Evolutionary conservation across 2,329 filamentous ascomycete genomes (phyloP).

Genomic region (Colletotrichum caudatum): DNA sequence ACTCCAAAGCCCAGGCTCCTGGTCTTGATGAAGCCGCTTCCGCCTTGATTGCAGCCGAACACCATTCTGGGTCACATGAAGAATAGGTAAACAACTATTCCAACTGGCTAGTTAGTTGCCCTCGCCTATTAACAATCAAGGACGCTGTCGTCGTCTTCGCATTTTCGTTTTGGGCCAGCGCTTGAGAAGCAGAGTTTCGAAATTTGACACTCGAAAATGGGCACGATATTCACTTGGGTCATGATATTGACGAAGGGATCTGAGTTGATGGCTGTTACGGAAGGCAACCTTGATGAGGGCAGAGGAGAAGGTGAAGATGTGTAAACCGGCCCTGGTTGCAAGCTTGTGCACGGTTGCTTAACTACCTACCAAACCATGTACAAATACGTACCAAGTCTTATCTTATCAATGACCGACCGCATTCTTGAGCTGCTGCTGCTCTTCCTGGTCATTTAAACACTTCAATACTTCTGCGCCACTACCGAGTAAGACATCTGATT

Average conservation of each 20-base stretch:
- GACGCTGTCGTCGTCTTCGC: constrained; percentile 55
- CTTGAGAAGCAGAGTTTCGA: constrained; percentile 56
- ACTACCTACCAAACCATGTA: background rate
- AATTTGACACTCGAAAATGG: constrained; percentile 44
- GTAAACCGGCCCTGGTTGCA: background rate
- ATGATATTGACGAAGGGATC: background rate
- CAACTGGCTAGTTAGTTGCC: constrained; percentile 52
- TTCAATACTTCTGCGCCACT: background rate
- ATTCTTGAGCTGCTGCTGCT: background rate
- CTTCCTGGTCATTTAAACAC: background rate
- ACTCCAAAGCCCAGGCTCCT: too few species aligned
- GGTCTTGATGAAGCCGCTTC: too few species aligned
- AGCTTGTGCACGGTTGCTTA: background rate
- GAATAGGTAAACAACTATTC: constrained; percentile 44
- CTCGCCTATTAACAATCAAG: constrained; percentile 55
- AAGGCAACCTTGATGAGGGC: background rate
- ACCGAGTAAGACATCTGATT: background rate
- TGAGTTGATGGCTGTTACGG: background rate
- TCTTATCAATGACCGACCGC: constrained; percentile 17
- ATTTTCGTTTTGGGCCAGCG: constrained; percentile 54
- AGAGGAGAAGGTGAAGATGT: background rate
- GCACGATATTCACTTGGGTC: constrained; percentile 5
- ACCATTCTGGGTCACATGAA: background rate
- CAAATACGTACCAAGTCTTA: background rate
- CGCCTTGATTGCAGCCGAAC: constrained; percentile 9